Evolutionary conservation across 2,329 filamentous ascomycete species (phyloP), one percentile per base, ranked within the genome.

Genomic region (Penicillium hordei): DNA sequence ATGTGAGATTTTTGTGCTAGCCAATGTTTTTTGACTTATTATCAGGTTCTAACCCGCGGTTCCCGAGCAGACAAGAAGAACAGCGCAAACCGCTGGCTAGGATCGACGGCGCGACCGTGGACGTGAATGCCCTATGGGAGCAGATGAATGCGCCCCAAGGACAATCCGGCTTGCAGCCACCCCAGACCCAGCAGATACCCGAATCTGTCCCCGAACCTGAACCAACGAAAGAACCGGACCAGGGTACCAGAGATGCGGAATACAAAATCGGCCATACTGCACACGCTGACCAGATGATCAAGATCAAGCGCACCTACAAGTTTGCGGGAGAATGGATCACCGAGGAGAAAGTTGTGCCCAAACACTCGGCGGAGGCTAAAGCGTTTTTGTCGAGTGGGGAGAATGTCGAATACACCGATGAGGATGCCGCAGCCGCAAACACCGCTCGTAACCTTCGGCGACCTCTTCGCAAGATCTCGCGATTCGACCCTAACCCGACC

Each of bases 321-420:
- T 85, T 83, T 64, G 83, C 83, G 2, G 83, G 83, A 45, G 80
- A 84, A 65, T 75, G 78, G 48, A 81, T 81, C 55, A 81, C 80
- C 4, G 79, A 84, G 58, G 78, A 82, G 57, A 83, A 83, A 64
- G 69, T 75, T 4, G 82, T 85, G 2, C 76, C 77, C 12, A 81
- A 78, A 60, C 73, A 78, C 46, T 84, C 82, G 1, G 81, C 82
- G 27, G 83, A 84, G 68, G 83, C 82, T 10, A 79, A 79, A 59
- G 75, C 80, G 12, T 85, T 82, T 63, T 72, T 86, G 25, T 75
- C 78, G 17, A 72, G 64, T 60, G 68, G 68, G 27, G 66, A 79
- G 57, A 74, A 77, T 48, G 72, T 70, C 17, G 73, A 78, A 51
- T 65, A 68, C 34, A 60, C 67, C 38, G 57, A 71, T 15, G 65